Evolutionary conservation across 352 stramenopile genomes (phyloP), one percentile per base, ranked within the genome.

Genomic region (Achlya hypogyna): DNA sequence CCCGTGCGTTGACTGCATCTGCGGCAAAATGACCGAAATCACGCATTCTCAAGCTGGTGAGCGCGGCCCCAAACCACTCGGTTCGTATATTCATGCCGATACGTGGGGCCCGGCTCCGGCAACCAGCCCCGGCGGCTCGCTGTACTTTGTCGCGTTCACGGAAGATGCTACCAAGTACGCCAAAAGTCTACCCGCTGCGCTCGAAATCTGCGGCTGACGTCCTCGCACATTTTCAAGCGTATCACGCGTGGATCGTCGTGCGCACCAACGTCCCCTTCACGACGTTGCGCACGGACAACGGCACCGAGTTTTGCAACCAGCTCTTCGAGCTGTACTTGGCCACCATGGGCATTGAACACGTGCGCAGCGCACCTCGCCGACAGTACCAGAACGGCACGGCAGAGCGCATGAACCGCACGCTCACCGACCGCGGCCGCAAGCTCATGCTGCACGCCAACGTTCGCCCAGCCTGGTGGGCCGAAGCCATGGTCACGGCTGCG

Each of bases 141-240:
- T 76, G 65, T n/a, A n/a, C 35, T 47, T 74, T 0, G 47, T 78
- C 1, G 70, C 53, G 0, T 75, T 73, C 23, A 71, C 74, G 18
- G 69, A 76, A 43, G 58, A 75, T 32, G 66, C 45, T 27, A 68
- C 63, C 2, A 34, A 67, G 4, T 74, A 58, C 8, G 65, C 65
- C 0, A 9, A n/a, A 31, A 0, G 45, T 70, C 0, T 65, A 65
- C 29, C 42, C 42, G 22, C 22, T 31, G 66, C 16, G 5, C 71
- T 18, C 1, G 0, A 23, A 40, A 27, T 1, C 65, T 68, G 58
- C 42, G 12, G 54, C 65, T n/a, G 65, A 62, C 9, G 42, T 49
- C 18, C 18, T 67, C 20, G 27, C 65, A 1, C 12, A 23, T 2
- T 65, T 75, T 27, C 35, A 32, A 20, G 34, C 56, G 62, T 75